These are phyloP conservation scores for Blastomyces percursus DNA, from an alignment of 2,329 filamentous ascomycete genomes.

Conservation along the genomic window DNA sequence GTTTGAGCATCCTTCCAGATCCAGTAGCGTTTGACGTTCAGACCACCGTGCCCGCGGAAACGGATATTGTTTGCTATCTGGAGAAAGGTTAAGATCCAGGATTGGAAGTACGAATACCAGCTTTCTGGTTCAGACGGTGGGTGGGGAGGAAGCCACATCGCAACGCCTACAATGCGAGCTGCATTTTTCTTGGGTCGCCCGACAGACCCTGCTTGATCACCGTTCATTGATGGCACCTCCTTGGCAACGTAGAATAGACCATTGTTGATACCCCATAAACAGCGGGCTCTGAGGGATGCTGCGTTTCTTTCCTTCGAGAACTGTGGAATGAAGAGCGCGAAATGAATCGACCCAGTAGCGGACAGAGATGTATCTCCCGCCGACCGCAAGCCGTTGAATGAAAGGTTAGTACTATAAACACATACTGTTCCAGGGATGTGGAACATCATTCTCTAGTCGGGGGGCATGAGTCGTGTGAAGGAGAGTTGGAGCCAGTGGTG, in stretches of 20 bases:
- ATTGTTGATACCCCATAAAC: slow-evolving; percentile 58
- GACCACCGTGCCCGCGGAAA: slow-evolving; percentile 54
- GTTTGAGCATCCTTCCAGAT: slow-evolving; percentile 61
- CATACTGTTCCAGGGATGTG: not conserved
- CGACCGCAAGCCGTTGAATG: not conserved
- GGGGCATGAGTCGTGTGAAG: not conserved
- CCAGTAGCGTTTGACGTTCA: slow-evolving; percentile 56
- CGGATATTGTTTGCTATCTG: slow-evolving; percentile 58
- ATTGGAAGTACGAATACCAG: slow-evolving; percentile 53
- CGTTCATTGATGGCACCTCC: slow-evolving; percentile 32
- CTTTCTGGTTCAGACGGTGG: slow-evolving; percentile 38
- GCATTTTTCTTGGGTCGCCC: not conserved
- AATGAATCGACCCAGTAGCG: not conserved
- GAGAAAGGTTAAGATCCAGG: slow-evolving; percentile 54
- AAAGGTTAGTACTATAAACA: not conserved
- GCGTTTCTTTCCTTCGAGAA: slow-evolving; percentile 52
- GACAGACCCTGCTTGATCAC: slow-evolving; percentile 14
- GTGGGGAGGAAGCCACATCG: slow-evolving; percentile 59
- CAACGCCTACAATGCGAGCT: slow-evolving; percentile 52
- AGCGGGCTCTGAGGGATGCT: slow-evolving; percentile 53
- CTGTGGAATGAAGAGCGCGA: slow-evolving; percentile 25
- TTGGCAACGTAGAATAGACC: slow-evolving; percentile 61
- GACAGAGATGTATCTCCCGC: slow-evolving; percentile 1
- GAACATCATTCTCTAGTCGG: not conserved
- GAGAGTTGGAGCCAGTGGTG: not conserved